Base-by-base conservation (phyloP, 176 grass and related monocot genomes). In the Ananas comosus region DNA sequence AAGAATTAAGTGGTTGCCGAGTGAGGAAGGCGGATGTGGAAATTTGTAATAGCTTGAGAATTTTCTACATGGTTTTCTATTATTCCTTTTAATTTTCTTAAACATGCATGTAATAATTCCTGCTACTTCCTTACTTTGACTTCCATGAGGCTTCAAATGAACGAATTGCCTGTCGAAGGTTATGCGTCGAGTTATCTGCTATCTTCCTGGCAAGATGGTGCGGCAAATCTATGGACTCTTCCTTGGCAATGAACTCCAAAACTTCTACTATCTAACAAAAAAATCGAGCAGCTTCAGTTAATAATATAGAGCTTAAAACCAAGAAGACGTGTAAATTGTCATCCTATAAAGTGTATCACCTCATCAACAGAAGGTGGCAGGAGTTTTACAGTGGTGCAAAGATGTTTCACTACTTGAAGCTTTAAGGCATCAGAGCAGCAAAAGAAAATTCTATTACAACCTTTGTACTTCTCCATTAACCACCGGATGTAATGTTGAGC, bases 141-240 rank as follows among this genome's bases (percentile, higher is more conserved):
- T 79, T 87, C 81, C 84, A 91, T 1, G 81, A 84, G 68, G 88
- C 84, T 81, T 91, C 88, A 64, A 87, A 91, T 63, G 88, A 87
- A 69, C 81, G 88, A 76, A 91, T 87, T 87, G 88, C 75, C 52
- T 91, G 88, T 67, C 75, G 68, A 67, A 87, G 88, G 76, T 91
- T 91, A 70, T 82, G 69, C 51, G 67, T 81, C 63, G 88, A 73
- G 2, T 73, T 76, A 1, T 64, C 52, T 70, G 75, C 79, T 67
- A 91, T 84, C 64, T 78, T 87, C 66, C 58, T 87, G 11, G 84
- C 78, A 49, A 91, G 53, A 79, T 78, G 70, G 27, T 51, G 12
- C 72, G 84, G 69, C 64, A 91, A 79, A 75, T 87, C 74, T 73
- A 91, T 87, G 57, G 14, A 24, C 66, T 91, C 88, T 76, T 84